phyloP scores from a whole-genome alignment of 495 filamentous ascomycete species.

The Recurvomyces mirabilis region DNA sequence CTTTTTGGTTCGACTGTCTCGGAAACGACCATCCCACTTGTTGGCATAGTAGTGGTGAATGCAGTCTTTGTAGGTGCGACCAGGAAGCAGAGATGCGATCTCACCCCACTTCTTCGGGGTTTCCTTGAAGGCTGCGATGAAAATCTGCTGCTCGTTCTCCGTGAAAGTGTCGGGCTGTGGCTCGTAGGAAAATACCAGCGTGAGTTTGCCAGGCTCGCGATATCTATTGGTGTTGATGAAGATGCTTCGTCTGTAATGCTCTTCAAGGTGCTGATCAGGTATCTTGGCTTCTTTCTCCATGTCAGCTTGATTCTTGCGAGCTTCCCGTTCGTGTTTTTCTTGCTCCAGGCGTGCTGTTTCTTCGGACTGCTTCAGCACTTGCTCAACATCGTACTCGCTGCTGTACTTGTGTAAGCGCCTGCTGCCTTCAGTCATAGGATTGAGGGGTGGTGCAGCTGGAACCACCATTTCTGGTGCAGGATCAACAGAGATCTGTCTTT shows the following conservation, averaged over 20 bases:
- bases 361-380: conserved; percentile 63
- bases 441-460: conserved; percentile 1
- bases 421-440: conserved; percentile 33
- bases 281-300: conserved; percentile 75
- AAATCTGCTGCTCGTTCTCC: conserved; percentile 60
- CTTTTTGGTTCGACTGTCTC: conserved; percentile 63
- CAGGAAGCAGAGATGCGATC: conserved; percentile 62
- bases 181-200: conserved; percentile 59
- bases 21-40: conserved; percentile 77
- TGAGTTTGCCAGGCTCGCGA: conserved; percentile 52
- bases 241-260: conserved; percentile 22
- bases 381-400: conserved; percentile 67
- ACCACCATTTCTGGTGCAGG: conserved; percentile 16
- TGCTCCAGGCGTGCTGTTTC: conserved; percentile 63
- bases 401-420: conserved; percentile 52
- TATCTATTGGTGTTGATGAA: conserved; percentile 68
- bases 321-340: conserved; percentile 55
- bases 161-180: conserved; percentile 77
- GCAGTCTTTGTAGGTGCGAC: conserved; percentile 69
- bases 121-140: conserved; percentile 68
- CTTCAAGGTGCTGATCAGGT: conserved; percentile 55
- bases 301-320: conserved; percentile 56
- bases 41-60: conserved; percentile 95
- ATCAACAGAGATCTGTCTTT: conserved; percentile 29
- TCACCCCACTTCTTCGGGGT: conserved; percentile 86